Percentiles rank a stretch among this genome's conserved stretches.
These are phyloP conservation scores for Odonthalia washingtoniensis DNA, from an alignment of 31 red algal genomes.

Conservation along the genomic window DNA sequence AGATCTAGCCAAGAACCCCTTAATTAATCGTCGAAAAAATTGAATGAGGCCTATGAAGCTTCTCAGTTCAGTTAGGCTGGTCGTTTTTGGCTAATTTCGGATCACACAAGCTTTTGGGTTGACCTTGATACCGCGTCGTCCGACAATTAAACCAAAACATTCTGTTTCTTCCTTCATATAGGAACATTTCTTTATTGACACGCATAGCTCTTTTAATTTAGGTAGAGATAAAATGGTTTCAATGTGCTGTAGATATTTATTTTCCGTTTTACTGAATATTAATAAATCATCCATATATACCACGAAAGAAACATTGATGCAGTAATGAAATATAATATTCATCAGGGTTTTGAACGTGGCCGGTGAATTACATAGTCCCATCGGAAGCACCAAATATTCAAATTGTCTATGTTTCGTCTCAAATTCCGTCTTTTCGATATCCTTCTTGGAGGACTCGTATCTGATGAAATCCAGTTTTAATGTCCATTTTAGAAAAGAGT, in stretches of 20 bases:
- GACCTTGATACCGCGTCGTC: conserved; percentile 5
- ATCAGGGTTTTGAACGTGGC: conserved; percentile 1
- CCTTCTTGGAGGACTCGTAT: neutral
- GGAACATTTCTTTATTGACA: conserved; percentile 39
- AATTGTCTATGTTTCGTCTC: conserved; percentile 35
- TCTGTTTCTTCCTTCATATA: conserved; percentile 16
- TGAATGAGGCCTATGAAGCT: conserved; percentile 33
- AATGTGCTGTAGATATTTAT: conserved; percentile 9
- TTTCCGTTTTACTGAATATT: conserved; percentile 7
- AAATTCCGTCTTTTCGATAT: conserved; percentile 37
- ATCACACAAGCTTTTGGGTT: conserved; percentile 21
- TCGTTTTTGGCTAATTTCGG: conserved; percentile 21
- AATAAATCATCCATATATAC: conserved; percentile 5
- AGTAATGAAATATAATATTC: conserved; percentile 14
- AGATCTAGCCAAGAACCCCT: neutral
- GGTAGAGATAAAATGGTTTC: neutral
- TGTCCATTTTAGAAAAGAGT: neutral
- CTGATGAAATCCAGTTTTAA: conserved; percentile 16
- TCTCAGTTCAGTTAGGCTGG: conserved; percentile 27
- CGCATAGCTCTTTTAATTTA: conserved; percentile 1
- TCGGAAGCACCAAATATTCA: conserved; percentile 28
- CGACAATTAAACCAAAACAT: neutral
- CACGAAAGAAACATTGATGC: neutral
- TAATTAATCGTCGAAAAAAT: conserved; percentile 45
- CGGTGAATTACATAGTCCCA: neutral